Conservation (phyloP, 345 rosid species). For the Balakata baccata region DNA sequence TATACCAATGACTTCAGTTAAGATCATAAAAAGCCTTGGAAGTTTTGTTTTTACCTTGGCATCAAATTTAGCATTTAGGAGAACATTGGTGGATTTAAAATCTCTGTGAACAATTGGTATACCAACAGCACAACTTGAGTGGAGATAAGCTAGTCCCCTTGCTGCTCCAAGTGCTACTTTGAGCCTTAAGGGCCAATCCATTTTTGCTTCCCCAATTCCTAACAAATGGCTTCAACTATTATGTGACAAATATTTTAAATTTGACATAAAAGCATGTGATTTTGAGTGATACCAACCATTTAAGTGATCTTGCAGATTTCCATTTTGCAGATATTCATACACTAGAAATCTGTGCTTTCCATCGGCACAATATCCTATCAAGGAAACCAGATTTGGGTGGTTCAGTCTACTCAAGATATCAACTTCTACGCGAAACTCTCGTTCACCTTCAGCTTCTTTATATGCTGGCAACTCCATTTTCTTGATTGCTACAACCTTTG, state of each 20-base stretch:
- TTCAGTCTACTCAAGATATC: slow-evolving; percentile 94
- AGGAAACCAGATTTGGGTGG: slow-evolving; percentile 82
- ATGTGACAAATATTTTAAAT: slow-evolving; percentile 5
- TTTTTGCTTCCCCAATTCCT: slow-evolving; percentile 77
- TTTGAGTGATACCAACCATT: slow-evolving; percentile 50
- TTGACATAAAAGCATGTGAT: slow-evolving; percentile 10
- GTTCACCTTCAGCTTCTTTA: slow-evolving; percentile 85
- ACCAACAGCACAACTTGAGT: slow-evolving; percentile 75
- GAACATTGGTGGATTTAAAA: slow-evolving; percentile 87
- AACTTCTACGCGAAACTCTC: slow-evolving; percentile 93
- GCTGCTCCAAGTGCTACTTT: slow-evolving; percentile 91
- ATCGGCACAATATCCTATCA: slow-evolving; percentile 93
- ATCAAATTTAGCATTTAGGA: slow-evolving; percentile 63
- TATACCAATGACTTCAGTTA: neutral
- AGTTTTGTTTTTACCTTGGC: slow-evolving; percentile 60
- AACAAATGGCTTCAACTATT: slow-evolving; percentile 19
- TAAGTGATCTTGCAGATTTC: slow-evolving; percentile 96
- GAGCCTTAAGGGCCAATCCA: slow-evolving; percentile 80
- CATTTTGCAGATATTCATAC: slow-evolving; percentile 83
- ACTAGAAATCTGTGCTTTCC: slow-evolving; percentile 91
- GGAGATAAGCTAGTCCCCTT: slow-evolving; percentile 91
- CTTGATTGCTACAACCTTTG: slow-evolving; percentile 92
- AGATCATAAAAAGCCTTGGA: neutral
- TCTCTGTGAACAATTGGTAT: slow-evolving; percentile 93
- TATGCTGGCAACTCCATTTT: slow-evolving; percentile 87